A percentile compares a stretch with the other conserved stretches of the same genome.
Evolutionary conservation across 805 yeast genomes (phyloP).

Genomic region (Sugiyamaella smithiae): DNA sequence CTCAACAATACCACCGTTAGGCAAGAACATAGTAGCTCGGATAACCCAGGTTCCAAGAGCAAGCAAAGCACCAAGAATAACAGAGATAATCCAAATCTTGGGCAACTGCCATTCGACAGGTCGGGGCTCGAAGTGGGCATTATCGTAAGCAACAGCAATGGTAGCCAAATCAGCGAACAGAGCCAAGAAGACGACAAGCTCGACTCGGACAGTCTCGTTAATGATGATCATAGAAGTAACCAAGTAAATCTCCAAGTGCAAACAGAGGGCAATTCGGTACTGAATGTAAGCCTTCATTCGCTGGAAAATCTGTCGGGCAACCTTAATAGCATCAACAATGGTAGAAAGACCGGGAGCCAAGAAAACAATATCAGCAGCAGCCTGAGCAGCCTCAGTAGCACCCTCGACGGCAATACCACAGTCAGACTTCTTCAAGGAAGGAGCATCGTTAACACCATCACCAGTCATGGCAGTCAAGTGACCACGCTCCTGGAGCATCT

Average conservation of each 20-base stretch:
- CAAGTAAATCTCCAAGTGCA: slow-evolving; percentile 90
- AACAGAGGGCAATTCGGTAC: slow-evolving; percentile 94
- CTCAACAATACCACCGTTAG: slow-evolving; percentile 76
- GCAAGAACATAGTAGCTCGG: slow-evolving; percentile 89
- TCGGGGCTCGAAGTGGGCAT: slow-evolving; percentile 89
- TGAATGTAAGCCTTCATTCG: slow-evolving; percentile 98
- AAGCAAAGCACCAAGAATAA: slow-evolving; percentile 77
- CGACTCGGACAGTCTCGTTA: slow-evolving; percentile 80
- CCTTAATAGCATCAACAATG: slow-evolving; percentile 89
- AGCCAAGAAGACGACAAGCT: slow-evolving; percentile 92
- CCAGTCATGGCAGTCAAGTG: slow-evolving; percentile 99
- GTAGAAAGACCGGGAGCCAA: slow-evolving; percentile 94
- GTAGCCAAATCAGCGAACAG: slow-evolving; percentile 95
- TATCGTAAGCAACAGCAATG: slow-evolving; percentile 94
- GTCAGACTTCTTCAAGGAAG: slow-evolving; percentile 93
- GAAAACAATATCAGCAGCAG: slow-evolving; percentile 96
- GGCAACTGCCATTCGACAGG: slow-evolving; percentile 98
- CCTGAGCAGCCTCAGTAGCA: slow-evolving; percentile 95
- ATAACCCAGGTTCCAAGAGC: slow-evolving; percentile 95
- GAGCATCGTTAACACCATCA: slow-evolving; percentile 99
- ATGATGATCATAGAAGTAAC: slow-evolving; percentile 96
- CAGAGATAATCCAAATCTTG: slow-evolving; percentile 97
- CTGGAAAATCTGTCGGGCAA: slow-evolving; percentile 97
- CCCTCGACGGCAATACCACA: slow-evolving; percentile 98
- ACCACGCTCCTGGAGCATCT: slow-evolving; percentile 92